Base-by-base conservation (phyloP, 352 stramenopile genomes). In the Globisporangium nodosum region DNA sequence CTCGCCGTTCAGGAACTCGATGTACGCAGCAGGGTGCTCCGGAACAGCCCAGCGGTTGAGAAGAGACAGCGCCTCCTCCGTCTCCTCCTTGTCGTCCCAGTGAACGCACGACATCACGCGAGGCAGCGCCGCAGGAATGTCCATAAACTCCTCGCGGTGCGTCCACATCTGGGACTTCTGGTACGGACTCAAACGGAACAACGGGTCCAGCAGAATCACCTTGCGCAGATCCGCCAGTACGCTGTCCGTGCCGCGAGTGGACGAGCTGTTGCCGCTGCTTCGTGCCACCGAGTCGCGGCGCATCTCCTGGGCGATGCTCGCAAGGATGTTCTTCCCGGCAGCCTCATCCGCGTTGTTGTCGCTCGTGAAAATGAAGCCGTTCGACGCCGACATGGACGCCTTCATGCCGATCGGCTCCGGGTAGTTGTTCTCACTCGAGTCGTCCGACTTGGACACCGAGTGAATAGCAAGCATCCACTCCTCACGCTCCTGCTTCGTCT, bases 401-500 rank as follows among this genome's bases (percentile, higher is more conserved):
- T 66, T 59, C 30, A 67, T 48, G 16, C 45, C 11, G 52, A 46
- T 2, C 55, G 31, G 40, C 37, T 52, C 48, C 48, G 52, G 63
- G 9, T 65, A 58, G 47, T 67, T 65, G 40, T 83, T 74, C n/a
- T 86, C 71, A 64, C 15, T 72, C 58, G 63, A 49, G 5, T 66
- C 71, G 11, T 90, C 81, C 33, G 66, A 68, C 63, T 87, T 89
- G 16, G 81, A 74, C 18, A 94, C 82, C 8, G 84, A 87, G 42
- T 85, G 75, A 48, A 94, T 92, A 2, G 85, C 85, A 33, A 91
- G 70, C 85, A 95, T 93, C 85, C 85, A 95, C 59, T 92, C 85
- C 56, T 95, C 85, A n/a, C 85, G 85, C 55, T 92, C 81, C 71
- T 95, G 85, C 66, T 95, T 95, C 1, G 85, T 95, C 49, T 91